A percentile compares a stretch with the other conserved stretches of the same genome.
Evolutionary conservation across 768 basidiomycete species (phyloP).

Genomic region (Scleroderma citrinum): DNA sequence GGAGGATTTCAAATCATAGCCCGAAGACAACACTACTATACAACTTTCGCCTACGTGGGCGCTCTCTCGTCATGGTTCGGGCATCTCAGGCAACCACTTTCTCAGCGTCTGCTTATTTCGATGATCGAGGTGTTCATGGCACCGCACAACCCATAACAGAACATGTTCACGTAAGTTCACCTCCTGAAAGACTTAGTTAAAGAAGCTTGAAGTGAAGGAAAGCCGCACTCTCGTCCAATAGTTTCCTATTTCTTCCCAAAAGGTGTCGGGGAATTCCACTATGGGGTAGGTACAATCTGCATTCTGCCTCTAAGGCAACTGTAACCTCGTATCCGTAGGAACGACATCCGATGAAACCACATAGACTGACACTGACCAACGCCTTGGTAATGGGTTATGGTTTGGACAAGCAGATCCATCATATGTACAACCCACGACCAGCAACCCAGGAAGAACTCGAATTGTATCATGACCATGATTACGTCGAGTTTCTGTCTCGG

Average conservation of each 20-base stretch:
- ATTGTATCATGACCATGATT: constrained; percentile 90
- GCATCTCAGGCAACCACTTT: constrained; percentile 47
- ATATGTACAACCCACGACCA: constrained; percentile 82
- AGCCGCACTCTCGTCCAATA: constrained; percentile 50
- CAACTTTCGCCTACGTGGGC: too few relatives aligned
- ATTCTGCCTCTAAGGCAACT: not conserved
- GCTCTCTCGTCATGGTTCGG: constrained; percentile 29
- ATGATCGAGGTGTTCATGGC: constrained; percentile 65
- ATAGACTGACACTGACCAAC: constrained; percentile 92
- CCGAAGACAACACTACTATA: too few relatives aligned
- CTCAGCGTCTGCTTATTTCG: constrained; percentile 69
- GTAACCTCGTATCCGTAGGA: constrained; percentile 47
- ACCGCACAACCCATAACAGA: constrained; percentile 78
- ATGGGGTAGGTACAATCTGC: constrained; percentile 60
- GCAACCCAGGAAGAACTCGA: constrained; percentile 89
- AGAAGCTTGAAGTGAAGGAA: constrained; percentile 17
- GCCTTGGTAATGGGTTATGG: constrained; percentile 95
- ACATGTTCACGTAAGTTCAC: constrained; percentile 57
- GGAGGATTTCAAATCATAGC: too few relatives aligned
- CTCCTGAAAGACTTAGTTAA: not conserved
- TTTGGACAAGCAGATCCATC: constrained; percentile 89
- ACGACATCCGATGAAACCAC: constrained; percentile 98
- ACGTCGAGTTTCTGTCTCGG: constrained; percentile 93
- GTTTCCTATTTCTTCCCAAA: constrained; percentile 97
- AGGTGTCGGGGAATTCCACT: constrained; percentile 92